Percentiles rank a stretch among this genome's conserved stretches.
These are phyloP conservation scores for Apiospora kogelbergensis DNA, from an alignment of 2,329 filamentous ascomycete genomes.

Conservation along the genomic window DNA sequence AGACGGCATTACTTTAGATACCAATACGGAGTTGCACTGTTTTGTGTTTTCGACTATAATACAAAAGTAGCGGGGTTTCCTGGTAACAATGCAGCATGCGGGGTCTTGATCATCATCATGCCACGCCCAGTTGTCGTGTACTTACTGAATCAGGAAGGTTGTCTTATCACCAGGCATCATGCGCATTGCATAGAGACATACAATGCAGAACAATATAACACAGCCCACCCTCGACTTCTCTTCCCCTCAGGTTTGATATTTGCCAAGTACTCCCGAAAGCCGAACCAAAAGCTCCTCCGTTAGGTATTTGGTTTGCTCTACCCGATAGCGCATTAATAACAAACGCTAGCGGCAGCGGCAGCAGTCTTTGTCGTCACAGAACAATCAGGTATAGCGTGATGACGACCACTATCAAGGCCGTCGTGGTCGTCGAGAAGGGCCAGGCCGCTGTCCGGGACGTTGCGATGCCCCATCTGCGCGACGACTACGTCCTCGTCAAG, in stretches of 20 bases:
- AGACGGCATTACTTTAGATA: slow-evolving; percentile 30
- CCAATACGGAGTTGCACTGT: slow-evolving; percentile 26
- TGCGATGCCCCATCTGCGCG: slow-evolving; percentile 19
- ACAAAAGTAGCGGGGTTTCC: not conserved
- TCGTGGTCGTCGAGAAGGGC: slow-evolving; percentile 20
- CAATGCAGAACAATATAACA: not conserved
- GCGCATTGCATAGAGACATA: not conserved
- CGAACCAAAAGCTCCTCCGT: too few relatives aligned
- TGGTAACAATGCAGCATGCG: not conserved
- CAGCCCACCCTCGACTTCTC: not conserved
- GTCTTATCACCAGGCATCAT: not conserved
- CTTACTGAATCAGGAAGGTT: slow-evolving; percentile 3
- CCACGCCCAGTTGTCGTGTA: too few relatives aligned
- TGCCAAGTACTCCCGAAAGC: too few relatives aligned
- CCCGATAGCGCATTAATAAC: not conserved
- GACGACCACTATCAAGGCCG: slow-evolving; percentile 20
- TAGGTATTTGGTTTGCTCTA: too few relatives aligned
- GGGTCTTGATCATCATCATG: too few relatives aligned
- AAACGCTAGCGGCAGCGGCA: not conserved
- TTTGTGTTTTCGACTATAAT: slow-evolving; percentile 10
- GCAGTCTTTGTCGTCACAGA: not conserved
- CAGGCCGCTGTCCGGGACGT: slow-evolving; percentile 25
- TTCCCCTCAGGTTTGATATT: too few relatives aligned
- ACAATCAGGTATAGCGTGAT: not conserved
- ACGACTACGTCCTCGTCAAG: slow-evolving; percentile 33